Base-by-base conservation (phyloP, 1,284 basidiomycete genomes). In the Sporisorium scitamineum region DNA sequence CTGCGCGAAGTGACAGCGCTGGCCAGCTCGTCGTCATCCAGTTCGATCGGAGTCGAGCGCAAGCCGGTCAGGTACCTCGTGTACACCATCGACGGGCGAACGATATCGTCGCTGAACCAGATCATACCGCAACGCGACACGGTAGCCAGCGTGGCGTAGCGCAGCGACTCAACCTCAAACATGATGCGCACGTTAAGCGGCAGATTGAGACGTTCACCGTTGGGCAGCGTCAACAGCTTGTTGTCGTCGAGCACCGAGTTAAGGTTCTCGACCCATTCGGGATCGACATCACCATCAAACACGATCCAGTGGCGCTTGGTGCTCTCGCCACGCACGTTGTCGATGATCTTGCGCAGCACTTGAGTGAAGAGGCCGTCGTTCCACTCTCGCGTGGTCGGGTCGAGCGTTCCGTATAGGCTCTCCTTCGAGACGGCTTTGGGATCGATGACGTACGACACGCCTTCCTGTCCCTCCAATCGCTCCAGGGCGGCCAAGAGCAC, bases 61-160 rank as follows among this genome's bases (percentile, higher is more conserved):
- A 98, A 88, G 0, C 91, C 91, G 54, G 90, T 89, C 51, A 99
- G 90, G 83, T 97, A 96, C 85, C 97, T 90, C 52, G 90, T 90
- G 86, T 93, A 97, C 32, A 97, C 90, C 97, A 99, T 98, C 5
- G 89, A 87, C 3, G 94, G 91, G 72, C 93, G 91, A 32, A 99
- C 91, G 53, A 96, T 92, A 73, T 97, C 95, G 69, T 97, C 94
- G 84, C 94, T 97, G 88, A 99, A 99, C 97, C 97, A 99, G 81
- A 99, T 96, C 97, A 99, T 99, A 86, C 97, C 97, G 85, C 97
- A 99, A 62, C 97, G 95, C 90, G 94, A 97, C 88, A 99, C 97
- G 16, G 97, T 99, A 9, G 97, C 97, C 52, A 94, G 90, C 1
- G 97, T 99, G 0, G 97, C 97, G 85, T 97, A 99, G 81, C 92